phyloP scores from a whole-genome alignment of 2,329 filamentous ascomycete species.

The Didymosphaeria variabile region DNA sequence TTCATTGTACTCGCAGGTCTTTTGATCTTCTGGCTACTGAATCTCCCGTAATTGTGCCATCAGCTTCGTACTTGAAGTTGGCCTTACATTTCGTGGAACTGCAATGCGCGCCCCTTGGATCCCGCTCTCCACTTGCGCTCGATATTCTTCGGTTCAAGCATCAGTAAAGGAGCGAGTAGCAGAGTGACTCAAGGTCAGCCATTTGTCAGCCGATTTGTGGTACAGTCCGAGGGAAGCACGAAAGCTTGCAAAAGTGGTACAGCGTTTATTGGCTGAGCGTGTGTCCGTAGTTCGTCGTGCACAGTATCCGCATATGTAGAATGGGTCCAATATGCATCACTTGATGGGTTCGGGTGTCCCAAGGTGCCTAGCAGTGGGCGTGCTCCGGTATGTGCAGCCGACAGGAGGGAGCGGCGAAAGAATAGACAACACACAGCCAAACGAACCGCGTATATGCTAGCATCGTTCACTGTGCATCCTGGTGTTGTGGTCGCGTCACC shows the following conservation, averaged over 20 bases:
- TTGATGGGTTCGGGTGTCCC: not conserved
- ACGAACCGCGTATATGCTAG: not conserved
- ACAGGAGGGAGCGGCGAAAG: not conserved
- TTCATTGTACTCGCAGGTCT: no score
- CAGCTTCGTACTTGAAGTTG: no score
- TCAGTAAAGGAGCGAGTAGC: no score
- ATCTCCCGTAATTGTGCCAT: no score
- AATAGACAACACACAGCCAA: conserved; percentile 10
- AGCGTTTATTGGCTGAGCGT: not conserved
- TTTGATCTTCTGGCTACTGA: no score
- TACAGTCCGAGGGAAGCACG: not conserved
- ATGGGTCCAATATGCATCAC: not conserved
- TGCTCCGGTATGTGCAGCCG: no score
- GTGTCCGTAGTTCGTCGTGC: not conserved
- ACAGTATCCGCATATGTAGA: not conserved
- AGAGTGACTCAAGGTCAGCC: not conserved
- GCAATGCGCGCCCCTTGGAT: no score
- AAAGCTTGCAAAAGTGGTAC: not conserved
- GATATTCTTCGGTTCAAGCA: not conserved
- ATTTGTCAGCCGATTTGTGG: not conserved
- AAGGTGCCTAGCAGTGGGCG: not conserved
- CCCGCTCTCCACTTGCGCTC: not conserved
- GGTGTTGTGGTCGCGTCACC: conserved; percentile 1
- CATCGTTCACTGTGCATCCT: not conserved
- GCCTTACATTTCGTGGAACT: no score